A percentile compares a stretch with the other conserved stretches of the same genome.
Conservation (phyloP, 164 flowering plant species). For the Vitis amurensis region DNA sequence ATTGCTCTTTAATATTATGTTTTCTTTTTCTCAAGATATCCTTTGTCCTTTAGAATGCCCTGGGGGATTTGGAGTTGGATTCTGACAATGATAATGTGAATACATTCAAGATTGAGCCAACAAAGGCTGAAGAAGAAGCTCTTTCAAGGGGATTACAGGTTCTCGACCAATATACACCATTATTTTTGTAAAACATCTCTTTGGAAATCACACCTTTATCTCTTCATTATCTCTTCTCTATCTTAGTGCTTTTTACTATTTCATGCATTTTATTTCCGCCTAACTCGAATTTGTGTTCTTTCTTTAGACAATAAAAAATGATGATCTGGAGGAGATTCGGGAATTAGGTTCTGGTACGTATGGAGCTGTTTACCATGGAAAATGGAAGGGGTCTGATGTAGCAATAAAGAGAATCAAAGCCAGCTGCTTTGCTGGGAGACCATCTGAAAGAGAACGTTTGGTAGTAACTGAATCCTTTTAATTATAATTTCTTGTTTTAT, state of each 20-base stretch:
- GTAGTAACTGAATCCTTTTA: conserved; percentile 35
- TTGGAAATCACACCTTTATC: not conserved
- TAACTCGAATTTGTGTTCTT: not conserved
- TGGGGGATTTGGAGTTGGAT: conserved; percentile 52
- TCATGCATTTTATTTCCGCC: conserved; percentile 2
- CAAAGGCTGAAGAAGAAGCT: conserved; percentile 97
- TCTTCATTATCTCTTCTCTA: not conserved
- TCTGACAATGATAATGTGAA: conserved; percentile 56
- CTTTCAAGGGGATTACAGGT: conserved; percentile 91
- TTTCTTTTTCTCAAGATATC: not conserved
- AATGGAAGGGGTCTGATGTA: conserved; percentile 99
- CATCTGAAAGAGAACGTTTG: conserved; percentile 96
- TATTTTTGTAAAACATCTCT: not conserved
- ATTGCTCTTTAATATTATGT: not conserved
- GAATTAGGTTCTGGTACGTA: conserved; percentile 95
- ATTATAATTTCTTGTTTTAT: conserved; percentile 1
- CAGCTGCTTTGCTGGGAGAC: conserved; percentile 96
- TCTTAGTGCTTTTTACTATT: not conserved
- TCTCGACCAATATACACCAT: not conserved
- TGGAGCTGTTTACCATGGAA: conserved; percentile 95
- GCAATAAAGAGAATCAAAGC: conserved; percentile 97
- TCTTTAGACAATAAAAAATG: conserved; percentile 80
- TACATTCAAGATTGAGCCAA: conserved; percentile 75
- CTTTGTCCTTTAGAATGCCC: conserved; percentile 38
- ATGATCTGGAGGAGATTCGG: conserved; percentile 92